Percentiles rank a stretch among this genome's conserved stretches.
Conservation (phyloP, 2,329 filamentous ascomycete species). For the Claviceps maximensis region DNA sequence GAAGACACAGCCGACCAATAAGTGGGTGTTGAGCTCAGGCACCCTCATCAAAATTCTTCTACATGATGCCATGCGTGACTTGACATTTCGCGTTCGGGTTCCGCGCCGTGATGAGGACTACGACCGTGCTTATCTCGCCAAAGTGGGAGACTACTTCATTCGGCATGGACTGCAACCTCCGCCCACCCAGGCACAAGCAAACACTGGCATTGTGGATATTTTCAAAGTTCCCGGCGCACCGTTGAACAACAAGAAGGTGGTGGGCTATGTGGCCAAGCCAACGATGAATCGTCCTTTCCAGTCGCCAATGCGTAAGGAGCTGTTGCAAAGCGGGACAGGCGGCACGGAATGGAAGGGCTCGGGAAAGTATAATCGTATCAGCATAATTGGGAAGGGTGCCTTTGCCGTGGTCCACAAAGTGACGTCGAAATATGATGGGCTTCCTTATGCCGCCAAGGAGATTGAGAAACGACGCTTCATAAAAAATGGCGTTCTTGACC, state of each 20-base stretch:
- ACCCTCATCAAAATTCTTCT: conserved; percentile 59
- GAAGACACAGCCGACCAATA: conserved; percentile 16
- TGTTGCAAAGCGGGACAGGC: conserved; percentile 19
- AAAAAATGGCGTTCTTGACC: conserved; percentile 79
- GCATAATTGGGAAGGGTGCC: conserved; percentile 77
- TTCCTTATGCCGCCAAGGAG: conserved; percentile 83
- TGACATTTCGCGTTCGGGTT: conserved; percentile 76
- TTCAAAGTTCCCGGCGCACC: conserved; percentile 16
- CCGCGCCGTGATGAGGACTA: conserved; percentile 59
- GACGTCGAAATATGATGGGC: conserved; percentile 71
- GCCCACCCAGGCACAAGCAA: conserved; percentile 17
- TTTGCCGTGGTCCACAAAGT: conserved; percentile 91
- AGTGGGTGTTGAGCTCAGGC: conserved; percentile 56
- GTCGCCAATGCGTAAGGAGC: conserved; percentile 15
- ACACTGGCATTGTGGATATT: conserved; percentile 29
- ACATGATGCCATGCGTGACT: conserved; percentile 38
- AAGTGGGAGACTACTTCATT: conserved; percentile 53
- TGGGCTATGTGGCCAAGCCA: conserved; percentile 2
- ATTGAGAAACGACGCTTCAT: conserved; percentile 87
- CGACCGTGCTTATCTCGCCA: conserved; percentile 51
- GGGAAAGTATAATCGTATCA: conserved; percentile 68
- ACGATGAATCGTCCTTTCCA: conserved; percentile 7
- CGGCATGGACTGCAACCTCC: conserved; percentile 26
- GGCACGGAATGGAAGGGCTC: conserved; percentile 71
- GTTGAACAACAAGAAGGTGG: conserved; percentile 4